A percentile compares a stretch with the other conserved stretches of the same genome.
Conservation (phyloP, 495 filamentous ascomycete genomes). For the Venustampulla echinocandica region DNA sequence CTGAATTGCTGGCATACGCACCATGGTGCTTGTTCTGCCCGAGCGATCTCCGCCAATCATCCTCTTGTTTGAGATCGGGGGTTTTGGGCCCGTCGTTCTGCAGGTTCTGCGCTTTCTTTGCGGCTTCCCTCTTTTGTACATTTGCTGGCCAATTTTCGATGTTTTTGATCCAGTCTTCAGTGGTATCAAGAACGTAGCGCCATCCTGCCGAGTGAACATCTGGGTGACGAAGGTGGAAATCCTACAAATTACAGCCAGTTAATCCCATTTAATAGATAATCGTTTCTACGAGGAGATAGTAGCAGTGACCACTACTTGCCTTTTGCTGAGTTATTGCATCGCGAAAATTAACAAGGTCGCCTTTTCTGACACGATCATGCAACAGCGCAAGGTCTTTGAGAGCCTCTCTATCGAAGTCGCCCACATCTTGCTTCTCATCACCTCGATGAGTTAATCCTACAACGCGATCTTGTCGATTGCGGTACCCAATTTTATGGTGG, state of each 20-base stretch:
- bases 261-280: no score
- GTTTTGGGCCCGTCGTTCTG: neutral
- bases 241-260: neutral
- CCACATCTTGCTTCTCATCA: neutral
- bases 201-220: constrained; percentile 6
- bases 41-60: neutral
- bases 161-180: constrained; percentile 2
- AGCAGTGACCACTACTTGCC: no score
- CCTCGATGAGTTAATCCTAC: neutral
- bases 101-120: neutral
- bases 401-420: neutral
- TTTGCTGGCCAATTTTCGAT: constrained; percentile 2
- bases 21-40: neutral
- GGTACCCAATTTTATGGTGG: constrained; percentile 1
- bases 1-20: neutral
- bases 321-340: constrained; percentile 4
- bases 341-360: neutral
- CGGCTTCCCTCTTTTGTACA: neutral
- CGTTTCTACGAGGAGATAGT: no score
- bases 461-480: constrained; percentile 1
- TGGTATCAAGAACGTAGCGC: neutral
- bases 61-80: constrained; percentile 33
- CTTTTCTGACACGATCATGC: neutral
- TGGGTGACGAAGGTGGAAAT: neutral
- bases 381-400: constrained; percentile 4